Evolutionary conservation across 176 grass and related monocot genomes (phyloP), one percentile per base, ranked within the genome.

Genomic region (Tillandsia leiboldiana): DNA sequence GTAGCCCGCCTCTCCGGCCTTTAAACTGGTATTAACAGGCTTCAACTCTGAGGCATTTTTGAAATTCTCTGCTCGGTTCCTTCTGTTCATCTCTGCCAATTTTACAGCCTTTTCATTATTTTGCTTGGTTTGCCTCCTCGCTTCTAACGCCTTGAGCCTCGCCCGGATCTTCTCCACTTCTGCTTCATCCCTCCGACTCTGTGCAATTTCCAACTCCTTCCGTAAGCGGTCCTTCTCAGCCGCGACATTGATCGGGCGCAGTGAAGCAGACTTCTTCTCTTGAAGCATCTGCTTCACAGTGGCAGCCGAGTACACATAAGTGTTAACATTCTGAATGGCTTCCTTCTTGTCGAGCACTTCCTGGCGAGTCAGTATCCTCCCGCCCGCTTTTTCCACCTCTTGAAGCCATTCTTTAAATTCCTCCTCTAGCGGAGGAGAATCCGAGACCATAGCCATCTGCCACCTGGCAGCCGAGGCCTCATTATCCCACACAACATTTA

Each of bases 51-150:
- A 99, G 26, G 94, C 89, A 63, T 93, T 99, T 73, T 87, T 92
- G 71, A 99, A 99, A 68, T 99, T 97, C 50, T 97, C 93, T 48
- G 77, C 88, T 24, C 89, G 83, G 68, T 97, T 99, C 77, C 81
- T 91, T 67, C 82, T 77, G 75, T 99, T 99, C 94, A 99, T 99
- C 67, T 87, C 94, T 33, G 91, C 94, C 82, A 99, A 87, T 79
- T 70, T 93, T 11, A 82, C 89, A 81, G 89, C 89, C 77, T 99
- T 99, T 12, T 64, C 73, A 79, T 99, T 71, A 53, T 78, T 83
- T 52, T 79, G 71, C 72, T 86, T 72, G 62, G 75, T 67, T 69
- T 79, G 67, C 0, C 82, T 67, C 64, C 72, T 77, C 48, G 83
- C 74, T 68, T 93, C 86, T 70, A 99, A 78, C 18, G 85, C 66